Evolutionary conservation across 176 grass and related monocot genomes (phyloP).

Genomic region (Lolium multiflorum): DNA sequence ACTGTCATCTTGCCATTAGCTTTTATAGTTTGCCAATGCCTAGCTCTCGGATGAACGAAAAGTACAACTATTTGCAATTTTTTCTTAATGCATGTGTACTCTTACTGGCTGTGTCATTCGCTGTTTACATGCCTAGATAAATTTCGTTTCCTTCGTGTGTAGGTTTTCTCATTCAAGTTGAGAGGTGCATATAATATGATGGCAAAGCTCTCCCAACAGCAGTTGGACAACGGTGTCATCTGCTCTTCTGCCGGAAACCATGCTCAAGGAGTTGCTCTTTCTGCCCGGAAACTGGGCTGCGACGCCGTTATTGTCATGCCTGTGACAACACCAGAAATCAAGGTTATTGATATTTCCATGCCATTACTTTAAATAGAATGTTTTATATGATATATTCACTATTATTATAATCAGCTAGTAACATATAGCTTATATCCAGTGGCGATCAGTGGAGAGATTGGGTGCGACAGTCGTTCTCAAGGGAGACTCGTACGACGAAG

Average conservation of each 20-base stretch:
- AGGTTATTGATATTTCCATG: conserved; percentile 54
- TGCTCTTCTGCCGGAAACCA: conserved; percentile 99
- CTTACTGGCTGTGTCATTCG: not conserved
- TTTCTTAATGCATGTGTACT: not conserved
- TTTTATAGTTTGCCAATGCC: too few relatives aligned
- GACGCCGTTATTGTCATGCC: conserved; percentile 99
- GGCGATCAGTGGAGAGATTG: conserved; percentile 85
- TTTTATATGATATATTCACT: not conserved
- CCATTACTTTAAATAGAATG: not conserved
- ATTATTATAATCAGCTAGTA: conserved; percentile 12
- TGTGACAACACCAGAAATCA: conserved; percentile 97
- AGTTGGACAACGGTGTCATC: conserved; percentile 90
- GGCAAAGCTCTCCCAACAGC: conserved; percentile 76
- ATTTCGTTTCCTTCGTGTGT: conserved; percentile 27
- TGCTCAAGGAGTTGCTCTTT: conserved; percentile 97
- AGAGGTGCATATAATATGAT: conserved; percentile 99
- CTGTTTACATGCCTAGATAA: not conserved
- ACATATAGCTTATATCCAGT: conserved; percentile 57
- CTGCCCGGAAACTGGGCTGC: conserved; percentile 79
- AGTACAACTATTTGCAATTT: not conserved
- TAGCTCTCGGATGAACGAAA: too few relatives aligned
- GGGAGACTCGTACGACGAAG: conserved; percentile 97
- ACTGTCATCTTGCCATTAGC: too few relatives aligned
- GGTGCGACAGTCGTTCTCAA: conserved; percentile 89
- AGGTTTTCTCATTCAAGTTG: conserved; percentile 99